Conservation (phyloP, 1,139 yeast species). For the Taiozyma sp. region DNA sequence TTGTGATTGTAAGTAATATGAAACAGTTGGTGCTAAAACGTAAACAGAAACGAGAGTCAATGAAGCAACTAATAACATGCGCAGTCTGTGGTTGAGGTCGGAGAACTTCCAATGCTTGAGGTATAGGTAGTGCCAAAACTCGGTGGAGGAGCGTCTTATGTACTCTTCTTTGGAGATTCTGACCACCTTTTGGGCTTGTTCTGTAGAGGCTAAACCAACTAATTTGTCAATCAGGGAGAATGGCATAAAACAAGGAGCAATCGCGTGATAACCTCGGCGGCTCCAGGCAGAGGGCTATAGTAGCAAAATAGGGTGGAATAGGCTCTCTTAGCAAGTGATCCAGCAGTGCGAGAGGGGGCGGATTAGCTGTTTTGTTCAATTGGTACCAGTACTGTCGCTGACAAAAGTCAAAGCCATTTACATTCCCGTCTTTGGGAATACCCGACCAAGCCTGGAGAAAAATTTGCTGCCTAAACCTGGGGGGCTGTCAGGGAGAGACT, state of each 20-base stretch:
- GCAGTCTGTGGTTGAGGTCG: constrained; percentile 7
- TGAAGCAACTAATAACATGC: constrained; percentile 18
- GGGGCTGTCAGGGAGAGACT: background rate
- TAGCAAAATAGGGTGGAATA: background rate
- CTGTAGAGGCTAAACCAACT: background rate
- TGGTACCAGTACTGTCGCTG: background rate
- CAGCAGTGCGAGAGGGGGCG: background rate
- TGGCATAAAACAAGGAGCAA: constrained; percentile 1
- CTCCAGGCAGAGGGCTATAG: background rate
- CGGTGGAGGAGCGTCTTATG: constrained; percentile 8
- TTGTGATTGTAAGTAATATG: constrained; percentile 13
- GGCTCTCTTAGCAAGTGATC: background rate
- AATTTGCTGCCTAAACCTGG: background rate
- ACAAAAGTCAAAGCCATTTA: background rate
- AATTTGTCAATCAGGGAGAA: background rate
- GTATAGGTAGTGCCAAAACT: constrained; percentile 12
- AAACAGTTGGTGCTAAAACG: constrained; percentile 26
- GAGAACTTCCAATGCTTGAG: constrained; percentile 21
- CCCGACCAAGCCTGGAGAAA: background rate
- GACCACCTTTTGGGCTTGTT: background rate
- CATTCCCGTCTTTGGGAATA: too few relatives aligned
- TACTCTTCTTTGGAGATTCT: constrained; percentile 12
- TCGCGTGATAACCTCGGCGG: background rate
- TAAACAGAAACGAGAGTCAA: constrained; percentile 21
- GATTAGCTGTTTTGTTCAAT: background rate